Evolutionary conservation across 495 filamentous ascomycete genomes (phyloP), one percentile per base, ranked within the genome.

Genomic region (Aspergillus conjunctus): DNA sequence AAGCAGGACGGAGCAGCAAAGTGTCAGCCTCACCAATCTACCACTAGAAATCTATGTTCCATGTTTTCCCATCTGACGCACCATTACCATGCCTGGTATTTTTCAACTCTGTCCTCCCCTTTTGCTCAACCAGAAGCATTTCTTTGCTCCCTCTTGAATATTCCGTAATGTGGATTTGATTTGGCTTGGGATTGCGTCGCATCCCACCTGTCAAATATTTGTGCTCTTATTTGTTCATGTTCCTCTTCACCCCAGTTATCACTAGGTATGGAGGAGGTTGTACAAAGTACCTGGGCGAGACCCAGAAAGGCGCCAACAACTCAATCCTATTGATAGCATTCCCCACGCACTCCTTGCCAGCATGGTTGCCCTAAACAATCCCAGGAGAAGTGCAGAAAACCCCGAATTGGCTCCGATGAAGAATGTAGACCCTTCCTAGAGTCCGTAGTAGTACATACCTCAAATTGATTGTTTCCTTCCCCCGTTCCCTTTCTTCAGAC

Each of bases 261-360:
- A 7, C 17, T 14, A 53, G 34, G 17, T 34, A 53, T 53, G 44
- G 20, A 48, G 44, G 18, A 48, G 17, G 44, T 48, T 14, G 20
- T 48, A 48, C 44, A 21, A 48, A 17, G 44, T 7, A 18, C 44
- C 44, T 11, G 26, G 26, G 26, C 37, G 17, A 22, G 44, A 48
- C 44, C 44, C 21, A 32, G 21, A 32, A 51, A 30, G 11, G 26
- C 17, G 10, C 20, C 44, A 11, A 48, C 17, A 33, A 12, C 20
- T 20, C 31, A 31, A 15, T 39, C 26, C 57, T 32, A 21, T 14
- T 48, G 44, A 48, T 17, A 50, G 52, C 62, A 68, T 68, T 65
- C 66, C 26, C 5, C 26, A 26, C 57, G 20, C 50, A 61, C 63
- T 54, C 66, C 63, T 68, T 17, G 60, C 52, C 60, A 64, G 43